Evolutionary conservation across 768 basidiomycete genomes (phyloP), one percentile per base, ranked within the genome.

Genomic region (Hericium erinaceus): DNA sequence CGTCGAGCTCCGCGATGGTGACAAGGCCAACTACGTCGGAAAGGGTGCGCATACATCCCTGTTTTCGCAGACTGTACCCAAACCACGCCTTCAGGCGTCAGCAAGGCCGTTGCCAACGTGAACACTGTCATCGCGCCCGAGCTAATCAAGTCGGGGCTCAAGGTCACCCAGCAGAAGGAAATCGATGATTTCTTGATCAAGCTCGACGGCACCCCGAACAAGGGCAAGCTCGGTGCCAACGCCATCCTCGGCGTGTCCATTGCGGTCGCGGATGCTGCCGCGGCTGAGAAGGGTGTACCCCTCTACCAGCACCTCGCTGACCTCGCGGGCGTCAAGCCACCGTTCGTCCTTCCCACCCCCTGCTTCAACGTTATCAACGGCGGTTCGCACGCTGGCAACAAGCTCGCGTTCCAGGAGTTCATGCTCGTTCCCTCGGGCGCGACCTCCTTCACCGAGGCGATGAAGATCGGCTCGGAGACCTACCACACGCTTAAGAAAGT

Each of bases 291-390:
- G 80, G 89, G 85, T 59, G 80, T 98, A 56, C 95, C 97, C 52
- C 85, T 95, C 64, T 98, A 98, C 82, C 84, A 90, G 71, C 93
- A 98, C 80, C 83, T 98, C 64, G 97, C 95, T 50, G 89, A 92
- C 61, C 87, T 99, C 64, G 92, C 97, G 58, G 95, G 95, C 65
- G 82, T 95, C 74, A 92, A 95, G 75, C 79, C 92, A 55, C 95
- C 97, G 48, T 98, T 86, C 73, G 80, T 92, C 60, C 87, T 98
- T 67, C 97, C 97, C 60, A 77, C 75, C 70, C 97, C 97, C 51
- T 85, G 91, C 58, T 94, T 99, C 83, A 99, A 99, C 73, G 97
- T 99, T 67, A 99, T 99, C 80, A 99, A 99, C 76, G 97, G 97
- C 73, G 97, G 97, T 63, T 98, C 95, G 61, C 97, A 99, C 72